phyloP scores from a whole-genome alignment of 2,329 filamentous ascomycete species.

The Ascocoryne sarcoides region DNA sequence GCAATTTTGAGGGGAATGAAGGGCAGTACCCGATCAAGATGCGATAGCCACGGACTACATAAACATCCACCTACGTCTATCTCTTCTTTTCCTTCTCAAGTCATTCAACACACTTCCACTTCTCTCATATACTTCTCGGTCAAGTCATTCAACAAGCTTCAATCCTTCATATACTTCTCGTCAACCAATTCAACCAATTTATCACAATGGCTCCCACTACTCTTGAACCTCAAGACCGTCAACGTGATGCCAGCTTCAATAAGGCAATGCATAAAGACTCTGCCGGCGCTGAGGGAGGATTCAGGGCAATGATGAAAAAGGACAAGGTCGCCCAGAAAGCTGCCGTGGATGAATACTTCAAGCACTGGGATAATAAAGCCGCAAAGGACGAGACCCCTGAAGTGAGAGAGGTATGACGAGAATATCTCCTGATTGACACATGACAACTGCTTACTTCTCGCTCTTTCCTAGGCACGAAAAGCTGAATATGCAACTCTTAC shows the following conservation, averaged over 20 bases:
- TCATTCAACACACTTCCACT: not conserved
- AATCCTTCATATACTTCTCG: too few relatives aligned
- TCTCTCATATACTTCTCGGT: not conserved
- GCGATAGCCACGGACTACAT: not conserved
- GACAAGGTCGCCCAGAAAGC: conserved; percentile 69
- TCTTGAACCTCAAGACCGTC: conserved; percentile 76
- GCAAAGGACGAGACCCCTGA: conserved; percentile 74
- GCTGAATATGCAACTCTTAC: conserved; percentile 91
- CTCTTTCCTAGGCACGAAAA: conserved; percentile 53
- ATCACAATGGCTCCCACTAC: conserved; percentile 23
- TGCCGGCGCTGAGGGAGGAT: conserved; percentile 59
- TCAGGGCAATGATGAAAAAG: conserved; percentile 81
- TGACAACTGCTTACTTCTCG: conserved; percentile 5
- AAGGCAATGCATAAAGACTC: conserved; percentile 73
- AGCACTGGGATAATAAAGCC: conserved; percentile 88
- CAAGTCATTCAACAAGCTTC: not conserved
- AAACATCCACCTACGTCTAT: not conserved
- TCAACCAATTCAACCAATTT: not conserved
- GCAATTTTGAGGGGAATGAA: not conserved
- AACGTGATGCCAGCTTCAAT: conserved; percentile 84
- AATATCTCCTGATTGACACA: not conserved
- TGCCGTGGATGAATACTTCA: conserved; percentile 89
- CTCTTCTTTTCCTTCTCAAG: not conserved
- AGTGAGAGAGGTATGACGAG: conserved; percentile 58
- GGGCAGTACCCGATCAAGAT: not conserved